Evolutionary conservation across 2,329 filamentous ascomycete genomes (phyloP).

Genomic region (Trematosphaeria pertusa): DNA sequence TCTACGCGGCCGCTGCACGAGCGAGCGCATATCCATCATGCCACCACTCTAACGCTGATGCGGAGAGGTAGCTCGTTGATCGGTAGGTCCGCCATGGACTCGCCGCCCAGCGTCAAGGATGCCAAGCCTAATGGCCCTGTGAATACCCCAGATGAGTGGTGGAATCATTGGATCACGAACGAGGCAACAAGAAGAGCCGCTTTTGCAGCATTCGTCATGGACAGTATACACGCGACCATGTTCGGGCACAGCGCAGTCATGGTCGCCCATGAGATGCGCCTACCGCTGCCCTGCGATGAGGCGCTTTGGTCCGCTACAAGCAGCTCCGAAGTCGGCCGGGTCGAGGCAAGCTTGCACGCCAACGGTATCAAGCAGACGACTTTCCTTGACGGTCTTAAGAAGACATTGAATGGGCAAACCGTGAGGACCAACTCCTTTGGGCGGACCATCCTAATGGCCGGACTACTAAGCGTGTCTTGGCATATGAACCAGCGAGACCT

Average conservation of each 20-base stretch:
- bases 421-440: conserved; percentile 94
- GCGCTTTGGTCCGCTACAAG: conserved; percentile 90
- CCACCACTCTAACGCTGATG: conserved; percentile 94
- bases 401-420: conserved; percentile 82
- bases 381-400: conserved; percentile 90
- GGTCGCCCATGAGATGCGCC: conserved; percentile 93
- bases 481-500: conserved; percentile 97
- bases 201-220: conserved; percentile 92
- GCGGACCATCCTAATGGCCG: conserved; percentile 91
- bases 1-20: conserved; percentile 91
- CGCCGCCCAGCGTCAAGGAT: conserved; percentile 76
- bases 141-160: conserved; percentile 85
- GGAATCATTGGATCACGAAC: conserved; percentile 94
- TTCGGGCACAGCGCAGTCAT: conserved; percentile 97
- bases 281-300: conserved; percentile 92
- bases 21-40: conserved; percentile 94
- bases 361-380: conserved; percentile 84
- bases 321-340: conserved; percentile 82
- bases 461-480: conserved; percentile 91
- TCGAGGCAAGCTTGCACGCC: conserved; percentile 79
- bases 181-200: conserved; percentile 89
- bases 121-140: conserved; percentile 61
- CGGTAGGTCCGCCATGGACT: conserved; percentile 82
- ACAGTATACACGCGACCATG: conserved; percentile 96
- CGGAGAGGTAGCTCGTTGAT: conserved; percentile 89